Conservation (phyloP, 2,329 filamentous ascomycete genomes). For the Phialemonium atrogriseum region DNA sequence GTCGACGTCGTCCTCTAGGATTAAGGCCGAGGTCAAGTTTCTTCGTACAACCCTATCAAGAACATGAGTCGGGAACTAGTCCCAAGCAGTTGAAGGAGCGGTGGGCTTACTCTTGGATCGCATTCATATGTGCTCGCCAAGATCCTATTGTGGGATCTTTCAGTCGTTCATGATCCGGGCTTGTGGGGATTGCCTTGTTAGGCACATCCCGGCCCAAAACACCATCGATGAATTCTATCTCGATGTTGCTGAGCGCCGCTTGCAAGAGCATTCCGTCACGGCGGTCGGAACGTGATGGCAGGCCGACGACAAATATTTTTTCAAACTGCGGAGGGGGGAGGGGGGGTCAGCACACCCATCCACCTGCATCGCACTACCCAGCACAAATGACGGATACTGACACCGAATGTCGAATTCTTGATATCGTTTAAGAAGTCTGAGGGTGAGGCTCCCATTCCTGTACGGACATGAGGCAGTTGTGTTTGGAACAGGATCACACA, state of each 20-base stretch:
- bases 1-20: slow-evolving; percentile 40
- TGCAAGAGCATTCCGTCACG: slow-evolving; percentile 36
- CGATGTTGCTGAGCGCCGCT: slow-evolving; percentile 32
- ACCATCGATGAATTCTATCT: slow-evolving; percentile 36
- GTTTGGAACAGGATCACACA: no score
- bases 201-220: slow-evolving; percentile 25
- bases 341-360: no score
- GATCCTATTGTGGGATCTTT: slow-evolving; percentile 16
- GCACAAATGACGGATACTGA: no score
- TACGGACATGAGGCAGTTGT: no score
- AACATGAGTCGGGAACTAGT: no score
- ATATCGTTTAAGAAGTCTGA: no score
- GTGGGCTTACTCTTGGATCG: slow-evolving; percentile 17
- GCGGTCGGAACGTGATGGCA: slow-evolving; percentile 38
- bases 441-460: no score
- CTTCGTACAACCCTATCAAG: slow-evolving; percentile 25
- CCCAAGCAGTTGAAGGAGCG: no score
- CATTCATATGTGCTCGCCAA: slow-evolving; percentile 29
- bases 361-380: no score
- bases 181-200: slow-evolving; percentile 24
- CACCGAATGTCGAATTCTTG: no score
- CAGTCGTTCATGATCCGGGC: slow-evolving; percentile 17
- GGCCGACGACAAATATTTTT: slow-evolving; percentile 40
- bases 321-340: slow-evolving; percentile 39
- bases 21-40: slow-evolving; percentile 28